Evolutionary conservation across 2,329 filamentous ascomycete genomes (phyloP).

Genomic region (Leptosphaerulina australis): DNA sequence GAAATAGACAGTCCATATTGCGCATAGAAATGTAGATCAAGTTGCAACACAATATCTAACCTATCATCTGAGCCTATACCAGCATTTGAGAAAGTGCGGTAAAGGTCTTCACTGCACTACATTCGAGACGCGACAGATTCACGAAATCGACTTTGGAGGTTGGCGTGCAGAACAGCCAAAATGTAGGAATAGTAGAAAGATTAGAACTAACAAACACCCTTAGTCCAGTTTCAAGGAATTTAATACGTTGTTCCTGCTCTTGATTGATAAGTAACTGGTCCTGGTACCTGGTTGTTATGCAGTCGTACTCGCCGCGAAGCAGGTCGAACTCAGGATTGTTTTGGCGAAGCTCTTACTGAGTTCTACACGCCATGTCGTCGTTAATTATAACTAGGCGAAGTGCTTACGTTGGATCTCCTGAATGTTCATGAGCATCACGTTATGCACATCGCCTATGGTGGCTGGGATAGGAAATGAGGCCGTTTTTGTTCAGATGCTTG

Average conservation of each 20-base stretch:
- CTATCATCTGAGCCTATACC: constrained; percentile 7
- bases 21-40: too few relatives aligned
- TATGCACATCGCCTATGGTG: constrained; percentile 7
- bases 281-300: constrained; percentile 20
- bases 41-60: too few relatives aligned
- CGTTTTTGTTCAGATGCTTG: not conserved
- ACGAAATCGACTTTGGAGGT: constrained; percentile 20
- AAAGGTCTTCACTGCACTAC: not conserved
- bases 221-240: constrained; percentile 38
- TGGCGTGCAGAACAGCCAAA: constrained; percentile 25
- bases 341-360: constrained; percentile 8
- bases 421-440: constrained; percentile 10
- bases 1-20: too few relatives aligned
- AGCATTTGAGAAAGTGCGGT: not conserved
- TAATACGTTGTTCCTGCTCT: constrained; percentile 39
- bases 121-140: constrained; percentile 16
- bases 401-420: constrained; percentile 18
- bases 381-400: constrained; percentile 11
- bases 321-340: constrained; percentile 15
- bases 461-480: constrained; percentile 9
- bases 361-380: constrained; percentile 6
- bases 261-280: constrained; percentile 22
- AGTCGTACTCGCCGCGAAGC: constrained; percentile 22
- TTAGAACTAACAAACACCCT: constrained; percentile 24
- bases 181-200: not conserved